Conservation (phyloP, 1,284 basidiomycete genomes). For the Apiotrichum gracile region DNA sequence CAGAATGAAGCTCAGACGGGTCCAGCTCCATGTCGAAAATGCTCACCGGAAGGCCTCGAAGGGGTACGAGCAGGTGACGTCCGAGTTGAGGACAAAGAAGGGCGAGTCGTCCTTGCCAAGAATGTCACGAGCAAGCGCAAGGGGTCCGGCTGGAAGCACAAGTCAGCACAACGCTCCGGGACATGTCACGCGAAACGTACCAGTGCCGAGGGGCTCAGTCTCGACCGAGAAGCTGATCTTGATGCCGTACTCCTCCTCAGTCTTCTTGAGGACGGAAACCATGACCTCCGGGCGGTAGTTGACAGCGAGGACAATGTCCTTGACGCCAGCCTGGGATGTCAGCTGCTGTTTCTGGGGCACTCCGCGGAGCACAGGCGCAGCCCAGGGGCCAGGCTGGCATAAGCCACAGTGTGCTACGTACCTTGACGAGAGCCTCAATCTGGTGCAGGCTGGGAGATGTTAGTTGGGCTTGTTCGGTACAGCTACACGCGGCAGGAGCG, state of each 20-base stretch:
- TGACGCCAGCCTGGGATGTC: constrained; percentile 50
- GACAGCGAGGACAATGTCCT: constrained; percentile 54
- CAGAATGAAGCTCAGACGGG: no score
- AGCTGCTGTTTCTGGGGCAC: background rate
- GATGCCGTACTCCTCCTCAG: constrained; percentile 53
- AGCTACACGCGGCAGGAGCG: background rate
- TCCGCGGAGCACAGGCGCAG: background rate
- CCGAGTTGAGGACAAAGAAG: constrained; percentile 55
- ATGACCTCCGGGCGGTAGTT: constrained; percentile 54
- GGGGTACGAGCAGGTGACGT: constrained; percentile 54
- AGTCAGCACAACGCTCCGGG: background rate
- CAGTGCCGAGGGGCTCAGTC: constrained; percentile 54
- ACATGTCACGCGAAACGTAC: constrained; percentile 27
- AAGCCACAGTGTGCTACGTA: no score
- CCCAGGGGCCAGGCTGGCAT: background rate
- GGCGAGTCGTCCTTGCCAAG: constrained; percentile 54
- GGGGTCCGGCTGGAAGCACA: constrained; percentile 49
- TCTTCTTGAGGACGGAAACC: constrained; percentile 53
- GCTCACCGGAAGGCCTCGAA: constrained; percentile 51
- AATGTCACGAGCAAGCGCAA: constrained; percentile 52
- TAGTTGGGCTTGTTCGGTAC: background rate
- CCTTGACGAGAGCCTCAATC: constrained; percentile 53
- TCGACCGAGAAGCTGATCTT: constrained; percentile 54
- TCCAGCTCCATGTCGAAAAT: background rate
- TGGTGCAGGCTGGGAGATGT: constrained; percentile 48